Evolutionary conservation across 106 monocot genomes (phyloP), one percentile per base, ranked within the genome.

Genomic region (Agapanthus africanus): DNA sequence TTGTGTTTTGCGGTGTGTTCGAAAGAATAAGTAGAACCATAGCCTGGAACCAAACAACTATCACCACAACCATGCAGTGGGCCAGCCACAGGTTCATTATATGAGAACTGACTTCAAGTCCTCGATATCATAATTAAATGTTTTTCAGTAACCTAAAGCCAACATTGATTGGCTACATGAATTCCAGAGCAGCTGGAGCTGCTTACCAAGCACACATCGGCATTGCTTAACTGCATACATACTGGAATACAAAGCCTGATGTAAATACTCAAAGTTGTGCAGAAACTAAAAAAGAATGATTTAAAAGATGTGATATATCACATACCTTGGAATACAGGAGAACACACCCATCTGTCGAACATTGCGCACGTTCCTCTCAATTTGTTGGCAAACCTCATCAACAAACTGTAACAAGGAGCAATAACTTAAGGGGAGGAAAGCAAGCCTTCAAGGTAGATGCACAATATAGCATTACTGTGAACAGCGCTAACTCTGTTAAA

Each of bases 301-400:
- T n/a, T n/a, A n/a, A n/a, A n/a, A n/a, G n/a, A n/a, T n/a, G n/a
- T n/a, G n/a, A n/a, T n/a, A n/a, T n/a, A n/a, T n/a, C n/a, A n/a
- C n/a, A n/a, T n/a, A 95, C 94, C 88, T 95, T 32, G 91, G 85
- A 54, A 95, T 91, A 63, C 90, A 94, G 15, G 90, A 80, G 32
- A 90, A 68, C 62, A 91, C 85, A 51, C 88, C 94, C 32, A 83
- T 75, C 77, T 87, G 91, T 27, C 85, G 73, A 19, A 84, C 72
- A 73, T 83, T 95, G 15, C 91, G 82, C 74, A 88, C 94, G 71
- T 91, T 91, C 66, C 80, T 81, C 75, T 91, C 94, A 72, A 95
- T 85, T 63, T 91, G 94, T 76, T 88, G 85, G 49, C 94, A 95
- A 56, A 90, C 91, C 73, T 95, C 95, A 70, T 95, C 91, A 68